These are phyloP conservation scores for Pichia paraexigua DNA, from an alignment of 805 yeast genomes.

Conservation along the genomic window DNA sequence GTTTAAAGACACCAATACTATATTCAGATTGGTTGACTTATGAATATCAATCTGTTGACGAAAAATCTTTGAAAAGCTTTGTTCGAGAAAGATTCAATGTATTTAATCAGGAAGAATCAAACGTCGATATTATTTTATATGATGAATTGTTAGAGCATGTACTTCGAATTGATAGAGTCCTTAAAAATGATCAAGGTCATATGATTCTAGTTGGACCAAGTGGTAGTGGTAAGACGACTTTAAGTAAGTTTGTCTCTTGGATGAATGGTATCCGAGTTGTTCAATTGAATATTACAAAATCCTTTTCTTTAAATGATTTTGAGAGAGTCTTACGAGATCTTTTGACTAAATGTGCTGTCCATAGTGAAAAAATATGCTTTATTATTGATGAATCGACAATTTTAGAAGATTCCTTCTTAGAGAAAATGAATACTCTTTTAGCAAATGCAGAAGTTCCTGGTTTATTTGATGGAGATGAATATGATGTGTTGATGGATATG, in stretches of 20 bases:
- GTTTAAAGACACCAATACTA: slow-evolving; percentile 46
- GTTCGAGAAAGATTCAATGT: slow-evolving; percentile 55
- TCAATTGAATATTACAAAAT: slow-evolving; percentile 49
- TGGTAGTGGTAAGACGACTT: slow-evolving; percentile 72
- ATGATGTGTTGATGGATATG: slow-evolving; percentile 38
- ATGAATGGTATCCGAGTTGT: slow-evolving; percentile 63
- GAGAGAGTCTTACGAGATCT: slow-evolving; percentile 53
- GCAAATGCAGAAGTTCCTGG: slow-evolving; percentile 95
- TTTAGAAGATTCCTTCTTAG: slow-evolving; percentile 69
- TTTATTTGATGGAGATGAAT: slow-evolving; percentile 70
- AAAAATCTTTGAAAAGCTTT: slow-evolving; percentile 42
- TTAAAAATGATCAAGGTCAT: slow-evolving; percentile 86
- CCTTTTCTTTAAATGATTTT: slow-evolving; percentile 54
- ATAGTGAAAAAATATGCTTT: slow-evolving; percentile 59
- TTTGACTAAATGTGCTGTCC: slow-evolving; percentile 40
- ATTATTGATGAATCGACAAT: slow-evolving; percentile 77
- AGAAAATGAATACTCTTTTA: slow-evolving; percentile 85
- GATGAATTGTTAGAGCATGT: slow-evolving; percentile 69
- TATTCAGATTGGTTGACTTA: slow-evolving; percentile 71
- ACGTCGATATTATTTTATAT: slow-evolving; percentile 51
- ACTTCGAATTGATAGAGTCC: slow-evolving; percentile 70
- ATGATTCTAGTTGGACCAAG: slow-evolving; percentile 76
- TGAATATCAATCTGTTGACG: slow-evolving; percentile 49
- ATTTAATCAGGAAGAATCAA: slow-evolving; percentile 74
- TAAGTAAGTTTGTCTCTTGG: slow-evolving; percentile 85